A percentile compares a stretch with the other conserved stretches of the same genome.
Evolutionary conservation across 345 rosid genomes (phyloP).

Genomic region (Eutrema japonicum): DNA sequence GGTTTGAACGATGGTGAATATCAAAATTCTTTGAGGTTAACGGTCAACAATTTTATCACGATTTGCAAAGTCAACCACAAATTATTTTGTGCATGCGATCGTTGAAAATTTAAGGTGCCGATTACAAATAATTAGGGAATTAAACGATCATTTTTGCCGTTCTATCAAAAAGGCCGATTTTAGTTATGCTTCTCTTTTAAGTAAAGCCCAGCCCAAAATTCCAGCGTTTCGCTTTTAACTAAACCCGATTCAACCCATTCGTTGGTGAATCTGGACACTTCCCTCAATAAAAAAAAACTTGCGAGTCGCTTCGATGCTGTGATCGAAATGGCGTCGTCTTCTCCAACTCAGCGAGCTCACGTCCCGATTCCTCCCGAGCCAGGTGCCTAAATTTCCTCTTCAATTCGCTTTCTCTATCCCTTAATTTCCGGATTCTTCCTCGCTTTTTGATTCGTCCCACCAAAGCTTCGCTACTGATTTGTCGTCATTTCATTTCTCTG

Average conservation of each 20-base stretch:
- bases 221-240: not conserved
- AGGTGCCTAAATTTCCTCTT: constrained; percentile 38
- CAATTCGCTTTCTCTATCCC: not conserved
- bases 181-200: not conserved
- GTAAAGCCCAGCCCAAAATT: constrained; percentile 18
- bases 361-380: constrained; percentile 58
- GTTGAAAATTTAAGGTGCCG: too few species aligned
- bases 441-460: not conserved
- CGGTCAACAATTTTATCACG: too few species aligned
- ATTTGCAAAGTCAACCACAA: too few species aligned
- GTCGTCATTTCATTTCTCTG: not conserved
- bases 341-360: constrained; percentile 57
- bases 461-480: not conserved
- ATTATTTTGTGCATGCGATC: too few species aligned
- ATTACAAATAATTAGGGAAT: too few species aligned
- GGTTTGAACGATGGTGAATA: constrained; percentile 41
- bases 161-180: too few species aligned
- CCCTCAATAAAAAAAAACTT: not conserved
- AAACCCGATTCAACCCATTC: constrained; percentile 31
- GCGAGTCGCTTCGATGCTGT: constrained; percentile 30
- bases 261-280: constrained; percentile 22
- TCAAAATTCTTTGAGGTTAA: constrained; percentile 35
- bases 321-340: constrained; percentile 58
- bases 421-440: not conserved
- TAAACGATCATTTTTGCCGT: too few species aligned